A percentile compares a stretch with the other conserved stretches of the same genome.
These are phyloP conservation scores for Antitrichia curtipendula DNA, from an alignment of 225 moss, liverwort and hornwort species.

Conservation along the genomic window DNA sequence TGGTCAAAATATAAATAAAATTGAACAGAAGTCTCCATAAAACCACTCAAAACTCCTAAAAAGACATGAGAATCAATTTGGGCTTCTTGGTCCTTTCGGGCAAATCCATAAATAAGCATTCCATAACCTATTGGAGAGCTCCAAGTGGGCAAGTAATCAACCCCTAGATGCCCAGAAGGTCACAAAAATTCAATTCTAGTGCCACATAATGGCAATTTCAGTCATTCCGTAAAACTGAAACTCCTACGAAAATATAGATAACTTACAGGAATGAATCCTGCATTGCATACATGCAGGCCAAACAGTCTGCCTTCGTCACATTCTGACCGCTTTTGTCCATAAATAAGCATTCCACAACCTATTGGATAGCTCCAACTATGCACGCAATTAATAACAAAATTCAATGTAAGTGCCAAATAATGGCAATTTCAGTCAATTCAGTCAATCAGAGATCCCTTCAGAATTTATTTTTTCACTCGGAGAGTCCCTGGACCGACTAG, in stretches of 20 bases:
- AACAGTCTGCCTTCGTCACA: neutral
- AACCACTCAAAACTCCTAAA: neutral
- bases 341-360: neutral
- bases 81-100: neutral
- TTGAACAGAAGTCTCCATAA: neutral
- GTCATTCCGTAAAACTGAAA: neutral
- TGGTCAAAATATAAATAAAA: neutral
- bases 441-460: neutral
- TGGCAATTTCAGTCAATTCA: neutral
- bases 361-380: neutral
- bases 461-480: neutral
- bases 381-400: neutral
- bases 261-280: neutral
- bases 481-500: no score
- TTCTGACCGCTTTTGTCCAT: neutral
- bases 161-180: neutral
- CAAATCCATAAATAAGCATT: neutral
- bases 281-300: neutral
- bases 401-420: neutral
- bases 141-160: neutral
- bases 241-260: neutral
- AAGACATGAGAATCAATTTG: neutral
- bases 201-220: neutral
- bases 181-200: neutral
- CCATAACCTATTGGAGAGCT: neutral